These are phyloP conservation scores for Diphasiastrum complanatum DNA, from an alignment of 83 land plant genomes.

Conservation along the genomic window DNA sequence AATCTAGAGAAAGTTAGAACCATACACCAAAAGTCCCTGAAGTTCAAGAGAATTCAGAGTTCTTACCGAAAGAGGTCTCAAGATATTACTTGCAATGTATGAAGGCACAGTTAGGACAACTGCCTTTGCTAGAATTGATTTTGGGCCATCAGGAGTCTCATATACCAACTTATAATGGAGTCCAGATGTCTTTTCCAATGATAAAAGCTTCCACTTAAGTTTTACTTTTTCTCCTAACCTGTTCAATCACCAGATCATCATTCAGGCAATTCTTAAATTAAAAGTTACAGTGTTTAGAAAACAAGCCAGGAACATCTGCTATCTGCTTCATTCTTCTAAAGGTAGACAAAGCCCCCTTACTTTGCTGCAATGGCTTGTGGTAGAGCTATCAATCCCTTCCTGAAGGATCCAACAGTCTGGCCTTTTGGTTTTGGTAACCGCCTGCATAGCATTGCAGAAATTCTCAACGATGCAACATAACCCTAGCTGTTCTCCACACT, in stretches of 20 bases:
- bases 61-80: constrained; percentile 79
- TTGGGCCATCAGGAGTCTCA: constrained; percentile 78
- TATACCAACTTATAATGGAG: constrained; percentile 63
- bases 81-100: constrained; percentile 59
- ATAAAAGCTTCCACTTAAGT: constrained; percentile 73
- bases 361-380: constrained; percentile 83
- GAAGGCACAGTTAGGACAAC: constrained; percentile 85
- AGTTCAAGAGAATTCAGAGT: constrained; percentile 1
- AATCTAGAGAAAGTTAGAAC: neutral
- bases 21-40: too few species aligned
- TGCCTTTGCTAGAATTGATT: constrained; percentile 45
- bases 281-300: too few species aligned
- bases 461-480: too few species aligned
- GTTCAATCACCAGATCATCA: too few species aligned
- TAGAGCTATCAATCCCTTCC: constrained; percentile 68
- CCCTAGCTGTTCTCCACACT: constrained; percentile 4
- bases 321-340: too few species aligned
- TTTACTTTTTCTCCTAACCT: constrained; percentile 78
- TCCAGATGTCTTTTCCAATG: constrained; percentile 43
- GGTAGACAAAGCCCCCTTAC: constrained; percentile 40
- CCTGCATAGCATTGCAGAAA: too few species aligned
- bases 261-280: too few species aligned
- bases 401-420: constrained; percentile 97
- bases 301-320: too few species aligned
- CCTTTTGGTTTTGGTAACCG: constrained; percentile 90